Percentiles rank a stretch among this genome's conserved stretches.
Conservation (phyloP, 176 grass and related monocot species). For the Cenchrus purpureus region DNA sequence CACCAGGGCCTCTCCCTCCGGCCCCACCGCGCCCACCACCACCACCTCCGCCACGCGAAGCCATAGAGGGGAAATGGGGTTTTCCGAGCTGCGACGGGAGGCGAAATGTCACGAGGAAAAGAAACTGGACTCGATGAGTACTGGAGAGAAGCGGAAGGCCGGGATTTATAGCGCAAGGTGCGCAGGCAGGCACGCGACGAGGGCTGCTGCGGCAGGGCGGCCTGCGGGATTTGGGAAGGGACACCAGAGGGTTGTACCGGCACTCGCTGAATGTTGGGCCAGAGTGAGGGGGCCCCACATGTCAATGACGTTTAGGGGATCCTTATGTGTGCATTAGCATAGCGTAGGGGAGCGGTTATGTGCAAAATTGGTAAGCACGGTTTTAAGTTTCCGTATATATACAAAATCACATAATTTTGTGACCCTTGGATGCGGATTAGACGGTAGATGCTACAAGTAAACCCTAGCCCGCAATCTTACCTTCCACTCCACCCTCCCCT, state of each 20-base stretch:
- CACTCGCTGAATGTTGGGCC: not conserved
- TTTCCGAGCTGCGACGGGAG: not conserved
- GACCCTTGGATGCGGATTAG: too few relatives aligned
- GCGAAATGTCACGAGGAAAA: too few relatives aligned
- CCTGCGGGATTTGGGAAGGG: not conserved
- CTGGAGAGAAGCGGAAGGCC: not conserved
- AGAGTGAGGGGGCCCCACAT: not conserved
- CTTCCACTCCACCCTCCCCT: too few relatives aligned
- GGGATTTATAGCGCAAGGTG: not conserved
- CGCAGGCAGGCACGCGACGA: not conserved
- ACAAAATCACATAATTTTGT: too few relatives aligned
- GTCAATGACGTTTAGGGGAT: not conserved
- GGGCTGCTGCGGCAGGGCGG: not conserved
- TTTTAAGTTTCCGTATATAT: too few relatives aligned
- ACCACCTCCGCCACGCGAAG: conserved; percentile 25
- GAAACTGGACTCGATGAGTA: not conserved
- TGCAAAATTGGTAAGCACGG: too few relatives aligned
- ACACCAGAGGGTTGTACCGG: not conserved
- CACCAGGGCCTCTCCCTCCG: not conserved
- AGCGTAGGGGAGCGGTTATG: not conserved
- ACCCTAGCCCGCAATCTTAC: too few relatives aligned
- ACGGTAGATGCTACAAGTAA: too few relatives aligned
- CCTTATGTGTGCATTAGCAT: not conserved
- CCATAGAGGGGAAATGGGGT: conserved; percentile 20
- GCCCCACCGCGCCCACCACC: not conserved